Evolutionary conservation across 805 yeast species (phyloP), one percentile per base, ranked within the genome.

Genomic region (Wickerhamiella brachini): DNA sequence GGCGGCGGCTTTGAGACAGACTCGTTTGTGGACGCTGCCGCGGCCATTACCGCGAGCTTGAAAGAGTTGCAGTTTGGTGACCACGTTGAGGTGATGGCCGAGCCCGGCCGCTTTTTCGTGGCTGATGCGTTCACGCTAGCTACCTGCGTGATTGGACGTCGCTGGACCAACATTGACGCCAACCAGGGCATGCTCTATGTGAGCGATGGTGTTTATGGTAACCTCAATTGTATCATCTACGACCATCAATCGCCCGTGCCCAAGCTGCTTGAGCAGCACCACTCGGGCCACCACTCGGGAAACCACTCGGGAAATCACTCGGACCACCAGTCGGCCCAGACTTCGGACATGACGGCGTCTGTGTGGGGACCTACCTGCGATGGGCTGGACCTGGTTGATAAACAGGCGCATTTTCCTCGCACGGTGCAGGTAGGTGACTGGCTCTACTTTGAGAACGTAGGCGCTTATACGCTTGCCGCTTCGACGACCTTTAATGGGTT

Each of bases 361-460:
- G 75, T 93, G 54, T 90, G 98, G 98, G 98, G 98, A 5, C 98
- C 97, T 45, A 90, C 97, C 18, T 90, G 98, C 70, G 98, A 90
- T 68, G 97, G 97, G 2, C 73, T 90, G 56, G 98, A 90, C 66
- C 83, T 95, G 65, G 78, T 90, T 52, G 65, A 83, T 18, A 65
- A 71, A 46, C 71, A 70, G 38, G 70, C 78, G 53, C 59, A 58
- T 37, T 71, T 90, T 60, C 72, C 80, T 18, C 72, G 75, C 50
- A 78, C 79, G 41, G 79, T 87, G 44, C 71, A 72, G 20, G 82
- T 84, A 44, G 97, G 97, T 8, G 97, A 90, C 65, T 90, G 97
- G 97, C 64, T 90, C 52, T 86, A 80, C 67, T 89, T 90, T 69
- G 73, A 81, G 31, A 73, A 80, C 57, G 66, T 85, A 52, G 98